phyloP scores from a whole-genome alignment of 805 yeast genomes.

The Yarrowia alimentaria region DNA sequence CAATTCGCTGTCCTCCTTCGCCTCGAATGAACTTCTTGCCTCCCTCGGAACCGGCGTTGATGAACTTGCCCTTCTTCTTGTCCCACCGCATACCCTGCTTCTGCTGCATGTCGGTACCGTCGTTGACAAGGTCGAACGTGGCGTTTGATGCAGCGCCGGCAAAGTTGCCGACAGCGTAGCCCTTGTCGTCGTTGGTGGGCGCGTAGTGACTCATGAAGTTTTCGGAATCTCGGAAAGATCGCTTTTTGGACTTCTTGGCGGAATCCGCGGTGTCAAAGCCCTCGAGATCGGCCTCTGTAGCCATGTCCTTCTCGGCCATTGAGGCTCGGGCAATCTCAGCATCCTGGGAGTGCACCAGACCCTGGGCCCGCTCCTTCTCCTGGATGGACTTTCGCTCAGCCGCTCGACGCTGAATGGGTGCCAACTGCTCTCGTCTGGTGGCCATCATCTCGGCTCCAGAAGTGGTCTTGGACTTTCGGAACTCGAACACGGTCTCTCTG shows the following conservation, averaged over 20 bases:
- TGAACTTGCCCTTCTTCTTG: conserved; percentile 83
- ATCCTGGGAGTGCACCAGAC: conserved; percentile 27
- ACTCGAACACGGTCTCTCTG: conserved; percentile 93
- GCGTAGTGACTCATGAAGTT: conserved; percentile 89
- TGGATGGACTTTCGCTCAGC: conserved; percentile 55
- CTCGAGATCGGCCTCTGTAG: conserved; percentile 24
- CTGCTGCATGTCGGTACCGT: conserved; percentile 68
- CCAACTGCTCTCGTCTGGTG: conserved; percentile 79
- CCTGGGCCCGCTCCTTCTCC: conserved; percentile 65
- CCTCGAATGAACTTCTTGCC: conserved; percentile 81
- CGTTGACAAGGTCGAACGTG: conserved; percentile 75
- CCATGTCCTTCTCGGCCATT: conserved; percentile 2
- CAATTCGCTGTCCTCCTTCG: conserved; percentile 88
- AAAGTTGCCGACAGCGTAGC: conserved; percentile 56
- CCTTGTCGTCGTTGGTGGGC: conserved; percentile 74
- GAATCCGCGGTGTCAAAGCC: conserved; percentile 7
- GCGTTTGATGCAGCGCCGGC: conserved; percentile 82
- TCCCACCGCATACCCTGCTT: conserved; percentile 83
- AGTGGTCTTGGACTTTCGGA: conserved; percentile 48
- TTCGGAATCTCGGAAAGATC: conserved; percentile 69
- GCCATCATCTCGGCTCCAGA: conserved; percentile 76
- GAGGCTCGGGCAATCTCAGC: conserved; percentile 16
- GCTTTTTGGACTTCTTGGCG: conserved; percentile 36
- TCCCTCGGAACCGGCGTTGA: conserved; percentile 72
- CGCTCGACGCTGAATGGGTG: conserved; percentile 80